Percentiles rank a stretch among this genome's conserved stretches.
Evolutionary conservation across 164 flowering plant species (phyloP).

Genomic region (Chimonanthus salicifolius): DNA sequence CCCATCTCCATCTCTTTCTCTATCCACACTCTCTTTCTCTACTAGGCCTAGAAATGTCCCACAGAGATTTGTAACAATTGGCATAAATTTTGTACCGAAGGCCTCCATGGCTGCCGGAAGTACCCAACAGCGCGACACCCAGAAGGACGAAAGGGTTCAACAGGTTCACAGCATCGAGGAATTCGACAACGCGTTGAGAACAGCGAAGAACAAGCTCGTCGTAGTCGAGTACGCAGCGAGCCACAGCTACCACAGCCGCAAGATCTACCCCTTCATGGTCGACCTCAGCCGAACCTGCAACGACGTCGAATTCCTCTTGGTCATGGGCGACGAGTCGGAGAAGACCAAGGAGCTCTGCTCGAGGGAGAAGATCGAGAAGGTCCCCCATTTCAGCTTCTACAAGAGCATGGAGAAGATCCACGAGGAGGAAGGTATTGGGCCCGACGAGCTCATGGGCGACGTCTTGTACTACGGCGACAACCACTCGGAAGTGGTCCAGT

Average conservation of each 20-base stretch:
- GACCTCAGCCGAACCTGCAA: conserved; percentile 70
- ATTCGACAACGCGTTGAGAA: conserved; percentile 59
- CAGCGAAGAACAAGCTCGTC: conserved; percentile 66
- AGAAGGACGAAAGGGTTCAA: conserved; percentile 48
- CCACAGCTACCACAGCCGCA: conserved; percentile 43
- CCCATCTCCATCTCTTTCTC: conserved; percentile 1
- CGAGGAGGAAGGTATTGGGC: conserved; percentile 86
- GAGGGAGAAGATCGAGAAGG: conserved; percentile 64
- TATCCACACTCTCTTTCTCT: conserved; percentile 10
- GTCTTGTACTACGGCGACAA: conserved; percentile 86
- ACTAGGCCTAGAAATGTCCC: conserved; percentile 10
- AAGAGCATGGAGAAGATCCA: conserved; percentile 77
- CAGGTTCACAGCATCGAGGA: conserved; percentile 60
- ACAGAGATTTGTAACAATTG: conserved; percentile 5
- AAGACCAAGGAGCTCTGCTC: conserved; percentile 49
- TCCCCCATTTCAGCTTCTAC: conserved; percentile 92
- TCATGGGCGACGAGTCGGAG: conserved; percentile 87
- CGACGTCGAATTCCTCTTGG: conserved; percentile 80
- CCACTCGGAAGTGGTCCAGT: conserved; percentile 71
- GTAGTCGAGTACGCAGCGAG: conserved; percentile 82
- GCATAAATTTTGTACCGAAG: conserved; percentile 11
- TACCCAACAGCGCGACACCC: conserved; percentile 16
- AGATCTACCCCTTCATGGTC: conserved; percentile 91
- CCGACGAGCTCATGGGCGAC: conserved; percentile 70
- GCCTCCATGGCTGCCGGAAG: conserved; percentile 25